These are phyloP conservation scores for Globomyces sp. DNA, from an alignment of 371 early-diverging fungal species.

Conservation along the genomic window DNA sequence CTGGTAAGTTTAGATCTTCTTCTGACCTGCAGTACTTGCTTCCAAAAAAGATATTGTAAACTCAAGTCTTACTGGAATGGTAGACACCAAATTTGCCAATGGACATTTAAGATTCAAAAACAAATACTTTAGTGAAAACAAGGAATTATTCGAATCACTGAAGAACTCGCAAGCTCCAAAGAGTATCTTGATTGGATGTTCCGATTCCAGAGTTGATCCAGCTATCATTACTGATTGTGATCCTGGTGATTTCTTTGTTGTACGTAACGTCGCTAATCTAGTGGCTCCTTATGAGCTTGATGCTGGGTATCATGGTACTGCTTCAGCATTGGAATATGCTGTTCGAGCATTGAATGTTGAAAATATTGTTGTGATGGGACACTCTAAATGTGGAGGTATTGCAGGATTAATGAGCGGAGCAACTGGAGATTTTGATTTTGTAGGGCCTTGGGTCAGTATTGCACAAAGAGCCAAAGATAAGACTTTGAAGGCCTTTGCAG, in stretches of 20 bases:
- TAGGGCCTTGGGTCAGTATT: conserved; percentile 41
- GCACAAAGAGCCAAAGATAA: conserved; percentile 33
- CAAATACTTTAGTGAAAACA: conserved; percentile 35
- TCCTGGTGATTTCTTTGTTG: conserved; percentile 44
- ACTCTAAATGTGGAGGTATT: conserved; percentile 43
- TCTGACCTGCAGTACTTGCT: too few species aligned
- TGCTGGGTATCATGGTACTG: conserved; percentile 31
- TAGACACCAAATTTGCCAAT: background rate
- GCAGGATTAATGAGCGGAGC: conserved; percentile 33
- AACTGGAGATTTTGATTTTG: conserved; percentile 32
- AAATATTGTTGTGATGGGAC: conserved; percentile 42
- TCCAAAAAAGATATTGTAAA: too few species aligned
- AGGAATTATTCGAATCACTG: conserved; percentile 28
- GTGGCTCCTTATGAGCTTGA: conserved; percentile 40
- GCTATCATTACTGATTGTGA: conserved; percentile 46
- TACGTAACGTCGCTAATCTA: conserved; percentile 44
- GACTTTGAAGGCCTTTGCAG: conserved; percentile 29
- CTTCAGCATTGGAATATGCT: conserved; percentile 43
- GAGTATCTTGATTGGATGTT: conserved; percentile 40
- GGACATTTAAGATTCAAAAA: conserved; percentile 10
- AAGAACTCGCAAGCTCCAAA: conserved; percentile 36
- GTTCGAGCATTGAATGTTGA: conserved; percentile 36
- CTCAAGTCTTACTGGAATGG: too few species aligned
- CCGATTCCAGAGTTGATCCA: conserved; percentile 45
- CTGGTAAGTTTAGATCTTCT: too few species aligned